Base-by-base conservation (phyloP, 164 flowering plant species). In the Warburgia ugandensis region DNA sequence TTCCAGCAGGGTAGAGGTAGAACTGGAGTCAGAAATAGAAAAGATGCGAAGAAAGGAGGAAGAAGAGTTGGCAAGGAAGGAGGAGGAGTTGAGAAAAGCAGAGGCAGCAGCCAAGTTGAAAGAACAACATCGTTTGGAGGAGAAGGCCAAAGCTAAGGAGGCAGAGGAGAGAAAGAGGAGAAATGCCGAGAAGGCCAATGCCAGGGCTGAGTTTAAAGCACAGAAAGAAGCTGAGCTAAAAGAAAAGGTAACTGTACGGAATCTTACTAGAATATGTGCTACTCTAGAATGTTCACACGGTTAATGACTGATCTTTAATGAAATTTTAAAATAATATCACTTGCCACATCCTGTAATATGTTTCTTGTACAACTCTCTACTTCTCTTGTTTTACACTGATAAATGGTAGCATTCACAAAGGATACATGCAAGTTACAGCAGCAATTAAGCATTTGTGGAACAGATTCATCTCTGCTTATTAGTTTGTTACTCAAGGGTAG, bases 111-210 rank as follows among this genome's bases (percentile, higher is more conserved):
- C 72, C 22, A 80, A 51, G 62, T 57, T 80, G 63, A 82, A 68
- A 67, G 95, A 86, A 68, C 80, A 76, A 45, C 73, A 58, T 1
- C 73, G 78, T 49, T 33, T 77, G 64, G 92, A 86, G 60, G 94
- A 78, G 74, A 79, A 58, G 59, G 80, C 73, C 41, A 90, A 90
- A 62, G 95, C 95, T 12, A 65, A 73, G 61, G 97, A 80, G 68
- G 97, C 97, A 38, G 54, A 76, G 43, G 91, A 84, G 73, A 81
- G 97, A 81, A 90, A 86, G 52, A 80, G 64, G 53, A 73, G 87
- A 29, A 73, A 57, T 50, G 85, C 82, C 5, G 92, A 82, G 66
- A 86, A 77, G 68, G 84, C 88, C 48, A 80, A 77, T 50, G 75
- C 80, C 31, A 76, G 77, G 70, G 91, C 94, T 27, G 80, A 73